Conservation (phyloP, 495 filamentous ascomycete species). For the Neurospora sp. region DNA sequence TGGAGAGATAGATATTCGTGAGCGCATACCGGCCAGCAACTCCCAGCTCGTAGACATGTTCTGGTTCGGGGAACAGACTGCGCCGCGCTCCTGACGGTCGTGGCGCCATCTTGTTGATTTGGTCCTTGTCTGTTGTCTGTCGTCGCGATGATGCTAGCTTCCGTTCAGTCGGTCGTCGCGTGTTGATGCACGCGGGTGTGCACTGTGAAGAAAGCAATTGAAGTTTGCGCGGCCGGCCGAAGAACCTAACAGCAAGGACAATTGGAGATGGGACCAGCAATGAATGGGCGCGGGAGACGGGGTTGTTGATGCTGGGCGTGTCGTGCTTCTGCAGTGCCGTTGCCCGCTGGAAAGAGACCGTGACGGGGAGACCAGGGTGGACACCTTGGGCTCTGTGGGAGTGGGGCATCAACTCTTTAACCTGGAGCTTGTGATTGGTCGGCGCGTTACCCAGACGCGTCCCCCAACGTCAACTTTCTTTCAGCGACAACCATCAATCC, state of each 20-base stretch:
- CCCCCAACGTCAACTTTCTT: not conserved
- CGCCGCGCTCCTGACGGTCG: constrained; percentile 27
- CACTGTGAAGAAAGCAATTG: not conserved
- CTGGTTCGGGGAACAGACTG: constrained; percentile 24
- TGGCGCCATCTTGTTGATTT: constrained; percentile 22
- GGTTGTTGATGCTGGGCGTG: not conserved
- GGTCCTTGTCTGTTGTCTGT: not conserved
- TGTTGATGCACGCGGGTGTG: not conserved
- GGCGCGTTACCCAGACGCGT: constrained; percentile 5
- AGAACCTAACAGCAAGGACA: not conserved
- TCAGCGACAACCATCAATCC: not conserved
- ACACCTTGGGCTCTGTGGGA: not conserved
- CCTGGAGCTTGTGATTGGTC: constrained; percentile 2
- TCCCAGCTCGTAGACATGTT: constrained; percentile 40
- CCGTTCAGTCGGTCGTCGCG: not conserved
- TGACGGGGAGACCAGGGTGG: not conserved
- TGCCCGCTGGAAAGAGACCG: not conserved
- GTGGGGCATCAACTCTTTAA: not conserved
- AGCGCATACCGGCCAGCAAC: constrained; percentile 37
- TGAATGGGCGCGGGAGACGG: not conserved
- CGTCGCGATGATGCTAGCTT: not conserved
- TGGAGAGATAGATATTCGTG: not conserved
- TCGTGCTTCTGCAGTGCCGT: not conserved
- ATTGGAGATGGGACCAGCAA: not conserved
- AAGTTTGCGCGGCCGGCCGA: not conserved